Evolutionary conservation across 2,329 filamentous ascomycete genomes (phyloP).

Genomic region (Parastagonospora avenae): DNA sequence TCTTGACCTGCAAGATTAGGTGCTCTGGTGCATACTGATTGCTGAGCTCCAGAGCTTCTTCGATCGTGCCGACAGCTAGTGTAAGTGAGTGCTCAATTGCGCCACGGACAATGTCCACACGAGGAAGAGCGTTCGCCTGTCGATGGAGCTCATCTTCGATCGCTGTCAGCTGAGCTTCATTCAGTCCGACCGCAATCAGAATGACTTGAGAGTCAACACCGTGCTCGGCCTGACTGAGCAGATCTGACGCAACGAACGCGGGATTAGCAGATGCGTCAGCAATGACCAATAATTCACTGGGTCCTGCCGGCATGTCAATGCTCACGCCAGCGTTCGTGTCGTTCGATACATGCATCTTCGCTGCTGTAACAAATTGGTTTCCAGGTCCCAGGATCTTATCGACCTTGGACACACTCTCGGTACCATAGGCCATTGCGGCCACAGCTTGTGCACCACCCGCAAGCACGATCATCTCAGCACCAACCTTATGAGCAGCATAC

Average conservation of each 20-base stretch:
- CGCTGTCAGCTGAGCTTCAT: constrained; percentile 72
- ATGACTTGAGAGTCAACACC: constrained; percentile 96
- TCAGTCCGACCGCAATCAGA: constrained; percentile 81
- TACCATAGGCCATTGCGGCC: constrained; percentile 96
- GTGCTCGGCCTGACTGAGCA: constrained; percentile 95
- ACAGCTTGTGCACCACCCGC: constrained; percentile 95
- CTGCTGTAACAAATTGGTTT: constrained; percentile 97
- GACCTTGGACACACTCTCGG: constrained; percentile 90
- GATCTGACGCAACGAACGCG: constrained; percentile 91
- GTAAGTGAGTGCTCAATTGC: constrained; percentile 92
- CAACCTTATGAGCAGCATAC: constrained; percentile 95
- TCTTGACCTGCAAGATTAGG: constrained; percentile 84
- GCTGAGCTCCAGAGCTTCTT: constrained; percentile 79
- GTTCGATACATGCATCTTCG: constrained; percentile 98
- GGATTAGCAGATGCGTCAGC: constrained; percentile 88
- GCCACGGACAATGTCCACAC: constrained; percentile 90
- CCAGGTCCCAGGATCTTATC: constrained; percentile 98
- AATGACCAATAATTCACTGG: constrained; percentile 94
- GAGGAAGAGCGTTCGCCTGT: constrained; percentile 84
- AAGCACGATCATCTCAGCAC: constrained; percentile 92
- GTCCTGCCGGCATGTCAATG: constrained; percentile 98
- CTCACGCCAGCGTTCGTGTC: constrained; percentile 93
- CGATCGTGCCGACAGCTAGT: constrained; percentile 74
- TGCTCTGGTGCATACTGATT: constrained; percentile 97
- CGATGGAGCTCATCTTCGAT: constrained; percentile 91